Base-by-base conservation (phyloP, 2,329 filamentous ascomycete species). In the Colletotrichum lentis region DNA sequence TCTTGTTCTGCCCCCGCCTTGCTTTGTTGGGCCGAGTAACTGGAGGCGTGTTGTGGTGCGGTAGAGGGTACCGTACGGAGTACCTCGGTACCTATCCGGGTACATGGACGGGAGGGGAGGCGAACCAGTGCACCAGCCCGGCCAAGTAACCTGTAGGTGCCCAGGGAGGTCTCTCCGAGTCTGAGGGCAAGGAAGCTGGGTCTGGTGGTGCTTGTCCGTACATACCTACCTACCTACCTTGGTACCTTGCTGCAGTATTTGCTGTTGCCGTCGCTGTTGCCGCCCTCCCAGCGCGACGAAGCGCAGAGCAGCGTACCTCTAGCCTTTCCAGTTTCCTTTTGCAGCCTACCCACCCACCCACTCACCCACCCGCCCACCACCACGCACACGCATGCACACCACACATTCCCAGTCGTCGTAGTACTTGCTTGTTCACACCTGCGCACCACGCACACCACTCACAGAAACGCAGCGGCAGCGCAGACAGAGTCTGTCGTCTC, bases 1-100 rank as follows among this genome's bases (percentile, higher is more conserved):
- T 65, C 65, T 60, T 64, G 49, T 64, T 67, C 54, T 43, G 43
- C 54, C n/a, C 47, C 58, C 55, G 62, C 43, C 54, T 56, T 68
- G 55, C 65, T 64, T 55, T 64, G 54, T 55, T 60, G 35, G 62
- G 54, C 41, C 49, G 53, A 59, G 65, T 68, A 67, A 41, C 18
- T 49, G 47, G 27, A 64, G 22, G 16, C 18, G 14, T 35, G 41
- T n/a, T 20, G 43, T 50, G n/a, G 55, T 35, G 5, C 39, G 11
- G 41, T 46, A 5, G 14, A 24, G 31, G 20, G 11, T 57, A 57
- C 41, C 24, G 31, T 50, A 27, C 22, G 16, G 24, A 3, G 8
- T 18, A 52, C 24, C 14, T 18, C 11, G 16, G 27, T 3, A 52
- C 31, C 31, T 35, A 35, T 7, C 31, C 10, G 5, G 10, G 8